Base-by-base conservation (phyloP, 208 protist species). In the Acanthamoeba divionensis region DNA sequence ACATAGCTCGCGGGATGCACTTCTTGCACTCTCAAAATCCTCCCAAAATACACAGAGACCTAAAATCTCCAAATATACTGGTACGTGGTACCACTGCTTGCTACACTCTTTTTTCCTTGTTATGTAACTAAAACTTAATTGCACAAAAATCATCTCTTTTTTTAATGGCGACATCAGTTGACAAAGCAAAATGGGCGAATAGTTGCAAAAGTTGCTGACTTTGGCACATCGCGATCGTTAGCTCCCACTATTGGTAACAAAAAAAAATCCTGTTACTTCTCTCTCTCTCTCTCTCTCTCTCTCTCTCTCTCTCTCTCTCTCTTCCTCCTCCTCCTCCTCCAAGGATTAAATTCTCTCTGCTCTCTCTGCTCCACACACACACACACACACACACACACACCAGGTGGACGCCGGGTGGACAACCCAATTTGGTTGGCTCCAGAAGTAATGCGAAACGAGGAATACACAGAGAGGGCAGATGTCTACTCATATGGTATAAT, bases 151-250 rank as follows among this genome's bases (percentile, higher is more conserved):
- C 0, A 4, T 41, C 15, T 75, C 21, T 4, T 41, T 13, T 31
- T n/a, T 21, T 48, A 0, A 57, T 8, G 8, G 5, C 12, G 2
- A 0, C 44, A 3, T 38, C 50, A 86, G 75, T 9, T 86, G 50
- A 55, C 24, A 47, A 31, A 41, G 6, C n/a, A 33, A n/a, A 41
- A 83, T 36, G 86, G 67, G 1, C 29, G 88, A 33, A 57, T 91
- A 31, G 38, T 48, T n/a, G 91, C 91, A 2, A 93, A 93, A 67
- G 80, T 93, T 41, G 91, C 91, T 12, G 91, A 93, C 82, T 93
- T 93, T 63, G 91, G 91, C 44, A 55, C 90, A 0, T 66, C 65
- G 29, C 73, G 87, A 24, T 90, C 87, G 55, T 87, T 90, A 0
- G 87, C 90, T 0, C 91, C 79, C 1, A 90, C 77, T 9, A 90